Evolutionary conservation across 2,329 filamentous ascomycete species (phyloP).

Genomic region (Byssothecium circinans): DNA sequence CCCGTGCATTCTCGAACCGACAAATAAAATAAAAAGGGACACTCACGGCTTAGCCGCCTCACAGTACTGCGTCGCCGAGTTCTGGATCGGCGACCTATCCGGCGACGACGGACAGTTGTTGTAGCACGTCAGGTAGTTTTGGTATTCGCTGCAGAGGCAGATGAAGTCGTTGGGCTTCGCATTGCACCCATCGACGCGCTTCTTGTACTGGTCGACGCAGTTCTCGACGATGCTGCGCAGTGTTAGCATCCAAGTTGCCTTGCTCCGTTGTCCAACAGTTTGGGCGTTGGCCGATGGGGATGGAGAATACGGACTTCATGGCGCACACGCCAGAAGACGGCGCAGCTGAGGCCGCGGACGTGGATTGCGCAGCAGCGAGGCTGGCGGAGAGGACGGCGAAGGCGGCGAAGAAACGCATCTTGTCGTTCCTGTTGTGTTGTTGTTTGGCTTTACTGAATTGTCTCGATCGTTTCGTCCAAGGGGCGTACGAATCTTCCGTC

Average conservation of each 20-base stretch:
- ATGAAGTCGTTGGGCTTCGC: slow-evolving; percentile 50
- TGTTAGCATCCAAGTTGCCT: neutral
- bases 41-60: slow-evolving; percentile 47
- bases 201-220: slow-evolving; percentile 48
- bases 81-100: slow-evolving; percentile 35
- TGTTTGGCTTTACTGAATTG: neutral
- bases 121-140: slow-evolving; percentile 61
- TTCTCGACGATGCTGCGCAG: slow-evolving; percentile 57
- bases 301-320: slow-evolving; percentile 41
- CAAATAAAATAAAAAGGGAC: neutral
- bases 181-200: slow-evolving; percentile 48
- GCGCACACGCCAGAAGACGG: slow-evolving; percentile 33
- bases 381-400: slow-evolving; percentile 34
- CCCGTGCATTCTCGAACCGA: no score
- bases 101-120: slow-evolving; percentile 62
- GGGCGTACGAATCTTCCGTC: no score
- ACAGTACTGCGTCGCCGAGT: slow-evolving; percentile 44
- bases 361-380: slow-evolving; percentile 45
- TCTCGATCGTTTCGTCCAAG: no score
- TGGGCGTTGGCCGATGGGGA: neutral
- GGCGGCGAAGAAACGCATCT: slow-evolving; percentile 38
- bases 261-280: no score
- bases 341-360: slow-evolving; percentile 26
- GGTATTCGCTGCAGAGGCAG: slow-evolving; percentile 62
- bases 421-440: slow-evolving; percentile 7